These are phyloP conservation scores for Russula emetica DNA, from an alignment of 768 basidiomycete species.

Conservation along the genomic window DNA sequence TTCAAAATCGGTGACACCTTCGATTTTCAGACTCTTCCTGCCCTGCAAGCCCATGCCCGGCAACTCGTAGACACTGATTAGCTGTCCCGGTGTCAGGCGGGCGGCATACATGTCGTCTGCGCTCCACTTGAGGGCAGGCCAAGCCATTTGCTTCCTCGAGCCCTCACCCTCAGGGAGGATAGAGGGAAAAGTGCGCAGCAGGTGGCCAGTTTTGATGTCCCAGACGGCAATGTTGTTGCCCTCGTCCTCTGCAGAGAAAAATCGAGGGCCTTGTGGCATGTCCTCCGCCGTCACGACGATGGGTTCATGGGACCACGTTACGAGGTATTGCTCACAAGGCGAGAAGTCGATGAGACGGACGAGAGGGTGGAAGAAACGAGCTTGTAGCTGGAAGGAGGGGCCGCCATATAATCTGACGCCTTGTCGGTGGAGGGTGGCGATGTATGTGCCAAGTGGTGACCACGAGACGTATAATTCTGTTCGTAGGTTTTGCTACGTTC, in stretches of 20 bases:
- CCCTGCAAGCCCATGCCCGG: constrained; percentile 91
- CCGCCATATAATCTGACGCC: constrained; percentile 97
- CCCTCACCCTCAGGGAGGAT: constrained; percentile 57
- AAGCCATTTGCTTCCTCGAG: constrained; percentile 78
- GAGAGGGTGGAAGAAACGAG: constrained; percentile 91
- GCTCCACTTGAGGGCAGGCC: constrained; percentile 97
- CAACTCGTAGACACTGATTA: constrained; percentile 95
- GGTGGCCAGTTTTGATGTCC: constrained; percentile 91
- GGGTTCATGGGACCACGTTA: constrained; percentile 96
- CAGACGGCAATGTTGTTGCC: constrained; percentile 97
- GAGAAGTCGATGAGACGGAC: constrained; percentile 97
- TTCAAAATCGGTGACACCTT: constrained; percentile 96
- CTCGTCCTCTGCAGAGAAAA: constrained; percentile 90
- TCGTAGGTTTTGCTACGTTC: constrained; percentile 62
- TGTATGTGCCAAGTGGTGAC: constrained; percentile 94
- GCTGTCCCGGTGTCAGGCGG: constrained; percentile 80
- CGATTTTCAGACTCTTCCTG: constrained; percentile 96
- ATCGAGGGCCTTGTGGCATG: constrained; percentile 75
- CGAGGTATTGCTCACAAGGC: constrained; percentile 91
- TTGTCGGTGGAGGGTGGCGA: constrained; percentile 90
- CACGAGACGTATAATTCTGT: constrained; percentile 95
- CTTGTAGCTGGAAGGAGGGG: constrained; percentile 78
- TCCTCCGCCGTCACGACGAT: constrained; percentile 82
- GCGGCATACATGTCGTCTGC: constrained; percentile 94
- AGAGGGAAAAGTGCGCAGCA: constrained; percentile 87